Evolutionary conservation across 1,284 basidiomycete species (phyloP), one percentile per base, ranked within the genome.

Genomic region (Ceratobasidium sp.): DNA sequence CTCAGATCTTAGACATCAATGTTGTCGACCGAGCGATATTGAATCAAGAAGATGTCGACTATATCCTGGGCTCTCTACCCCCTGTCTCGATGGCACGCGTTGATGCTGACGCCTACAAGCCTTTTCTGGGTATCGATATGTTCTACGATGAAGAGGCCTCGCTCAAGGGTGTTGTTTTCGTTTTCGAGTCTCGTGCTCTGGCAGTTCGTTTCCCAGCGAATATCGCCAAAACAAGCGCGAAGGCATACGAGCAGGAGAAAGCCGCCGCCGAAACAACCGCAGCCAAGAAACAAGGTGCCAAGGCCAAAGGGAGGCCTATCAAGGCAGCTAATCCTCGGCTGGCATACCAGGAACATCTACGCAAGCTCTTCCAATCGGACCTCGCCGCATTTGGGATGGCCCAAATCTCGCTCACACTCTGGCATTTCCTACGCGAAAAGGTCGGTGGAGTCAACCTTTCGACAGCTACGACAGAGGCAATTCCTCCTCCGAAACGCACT

Each of bases 381-480:
- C 37, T 73, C 3, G 68, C 56, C 15, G 68, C 33, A 10, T 73
- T 73, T 17, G 68, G 56, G 17, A 73, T 73, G 68, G 39, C 68
- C 26, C 54, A 73, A 33, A 73, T 73, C 3, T 73, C 68, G 15
- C 56, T 73, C 13, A 60, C 56, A 7, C 42, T 73, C 17, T 73
- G 68, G 68, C 23, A 73, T 61, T 45, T 33, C 17, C 42, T 73
- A 35, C 68, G 45, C n/a, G 68, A 73, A 28, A 58, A 42, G 15
- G 68, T 73, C 23, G 11, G 35, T 3, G 68, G 68, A 5, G 68
- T 73, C 11, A 73, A 73, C 56, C 42, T 73, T n/a, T 73, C 68
- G 20, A 73, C 68, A 15, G 68, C 56, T 11, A 61, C 56, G 3
- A 47, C 54, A 15, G 26, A 60, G 3, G 20, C 37, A 45, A 51